These are phyloP conservation scores for Blumeriella jaapii DNA, from an alignment of 2,329 filamentous ascomycete species.

Conservation along the genomic window DNA sequence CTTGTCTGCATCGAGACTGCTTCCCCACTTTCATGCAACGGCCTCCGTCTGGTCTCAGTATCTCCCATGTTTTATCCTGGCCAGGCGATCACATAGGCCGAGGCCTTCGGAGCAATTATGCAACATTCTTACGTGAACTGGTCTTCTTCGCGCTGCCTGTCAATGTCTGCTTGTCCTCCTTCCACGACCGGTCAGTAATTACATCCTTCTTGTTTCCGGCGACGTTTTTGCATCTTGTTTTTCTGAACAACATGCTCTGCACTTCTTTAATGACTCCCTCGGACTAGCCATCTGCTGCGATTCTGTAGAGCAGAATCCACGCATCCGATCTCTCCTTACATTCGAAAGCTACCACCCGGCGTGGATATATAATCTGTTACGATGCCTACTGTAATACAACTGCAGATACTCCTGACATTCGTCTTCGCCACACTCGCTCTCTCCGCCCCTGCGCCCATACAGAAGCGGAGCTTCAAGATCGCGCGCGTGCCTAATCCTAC, in stretches of 20 bases:
- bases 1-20: conserved; percentile 13
- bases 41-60: conserved; percentile 19
- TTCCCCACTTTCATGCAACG: conserved; percentile 23
- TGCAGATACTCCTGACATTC: conserved; percentile 32
- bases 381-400: conserved; percentile 25
- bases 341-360: conserved; percentile 23
- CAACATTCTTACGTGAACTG: too few relatives aligned
- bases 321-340: conserved; percentile 12
- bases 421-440: conserved; percentile 36
- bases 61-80: conserved; percentile 20
- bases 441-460: conserved; percentile 37
- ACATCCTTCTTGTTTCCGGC: conserved; percentile 16
- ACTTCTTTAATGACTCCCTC: too few relatives aligned
- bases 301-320: conserved; percentile 8
- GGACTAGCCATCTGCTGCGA: conserved; percentile 3
- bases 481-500: conserved; percentile 29
- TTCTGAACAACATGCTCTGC: conserved; percentile 10
- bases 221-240: conserved; percentile 20
- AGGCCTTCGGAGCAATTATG: conserved; percentile 19
- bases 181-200: conserved; percentile 6
- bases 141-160: conserved; percentile 16
- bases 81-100: conserved; percentile 17
- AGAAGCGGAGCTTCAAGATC: conserved; percentile 27
- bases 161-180: conserved; percentile 16
- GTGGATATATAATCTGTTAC: conserved; percentile 21